Conservation (phyloP, 305 asterid genomes). For the Fraxinus latifolia region DNA sequence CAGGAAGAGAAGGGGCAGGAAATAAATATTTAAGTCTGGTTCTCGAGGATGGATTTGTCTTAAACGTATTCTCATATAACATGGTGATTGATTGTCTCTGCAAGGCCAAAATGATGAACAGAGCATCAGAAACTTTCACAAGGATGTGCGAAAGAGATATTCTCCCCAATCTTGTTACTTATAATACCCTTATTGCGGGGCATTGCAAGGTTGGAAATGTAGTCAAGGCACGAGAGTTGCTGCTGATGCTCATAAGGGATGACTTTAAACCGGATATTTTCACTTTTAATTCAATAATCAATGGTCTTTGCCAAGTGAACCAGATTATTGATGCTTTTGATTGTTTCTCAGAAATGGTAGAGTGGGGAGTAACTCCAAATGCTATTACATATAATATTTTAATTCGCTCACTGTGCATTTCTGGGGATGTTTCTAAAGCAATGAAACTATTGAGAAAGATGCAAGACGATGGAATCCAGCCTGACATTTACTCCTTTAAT, state of each 20-base stretch:
- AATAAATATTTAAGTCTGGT: slow-evolving; percentile 52
- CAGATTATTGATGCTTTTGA: slow-evolving; percentile 70
- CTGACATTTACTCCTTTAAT: slow-evolving; percentile 73
- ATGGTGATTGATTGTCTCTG: slow-evolving; percentile 81
- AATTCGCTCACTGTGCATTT: slow-evolving; percentile 63
- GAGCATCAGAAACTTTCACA: slow-evolving; percentile 51
- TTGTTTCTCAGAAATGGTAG: slow-evolving; percentile 70
- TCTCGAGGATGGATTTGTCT: slow-evolving; percentile 43
- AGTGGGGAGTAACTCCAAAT: slow-evolving; percentile 83
- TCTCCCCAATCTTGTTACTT: slow-evolving; percentile 65
- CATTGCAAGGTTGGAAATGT: slow-evolving; percentile 57
- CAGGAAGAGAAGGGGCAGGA: slow-evolving; percentile 55
- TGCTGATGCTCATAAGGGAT: slow-evolving; percentile 52
- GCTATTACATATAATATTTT: slow-evolving; percentile 62
- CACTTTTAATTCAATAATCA: slow-evolving; percentile 76
- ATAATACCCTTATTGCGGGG: slow-evolving; percentile 76
- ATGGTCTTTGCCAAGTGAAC: slow-evolving; percentile 65
- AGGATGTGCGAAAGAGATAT: slow-evolving; percentile 56
- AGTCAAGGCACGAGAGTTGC: slow-evolving; percentile 47
- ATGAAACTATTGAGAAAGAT: slow-evolving; percentile 64
- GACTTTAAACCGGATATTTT: slow-evolving; percentile 68
- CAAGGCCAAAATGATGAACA: slow-evolving; percentile 61
- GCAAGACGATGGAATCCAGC: slow-evolving; percentile 57
- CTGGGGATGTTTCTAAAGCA: slow-evolving; percentile 58
- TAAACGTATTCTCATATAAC: slow-evolving; percentile 57